Base-by-base conservation (phyloP, 805 yeast species). In the Saturnispora quitensis region DNA sequence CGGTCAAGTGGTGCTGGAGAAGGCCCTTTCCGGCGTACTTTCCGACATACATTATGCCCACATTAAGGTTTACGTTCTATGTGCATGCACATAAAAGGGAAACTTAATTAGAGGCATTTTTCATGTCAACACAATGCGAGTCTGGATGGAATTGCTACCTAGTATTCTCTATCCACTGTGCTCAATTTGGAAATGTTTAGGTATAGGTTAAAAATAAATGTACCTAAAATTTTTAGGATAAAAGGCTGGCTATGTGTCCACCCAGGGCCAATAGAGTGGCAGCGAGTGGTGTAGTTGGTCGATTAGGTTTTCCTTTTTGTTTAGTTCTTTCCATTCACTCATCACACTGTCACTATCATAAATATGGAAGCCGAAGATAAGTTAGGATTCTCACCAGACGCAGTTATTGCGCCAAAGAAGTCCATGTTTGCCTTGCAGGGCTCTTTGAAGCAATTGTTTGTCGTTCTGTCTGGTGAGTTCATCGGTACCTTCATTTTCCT, bases 401-500 rank as follows among this genome's bases (percentile, higher is more conserved):
- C 62, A 58, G 52, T 55, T 62, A 40, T 59, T 67, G 55, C 64
- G 66, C 20, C 12, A 12, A 54, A 49, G 27, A 46, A 43, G 15
- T 40, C 46, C 25, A 34, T n/a, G 18, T 40, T 69, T 76, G 40
- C 59, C 64, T 36, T 78, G 74, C 58, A 60, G 36, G 58, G 58
- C 12, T 52, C 73, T 15, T 22, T 72, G 36, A 75, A 80, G 64
- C 82, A 84, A 70, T 87, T 84, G 60, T 58, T 77, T 46, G 72
- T 84, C 60, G 90, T 89, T n/a, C 73, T 76, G 35, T 68, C 78
- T 53, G 93, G 89, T 67, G 96, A 88, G 70, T 86, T 88, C 67
- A 76, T 81, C 61, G 96, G 96, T 61, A 88, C 96, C 36, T 88
- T 86, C 64, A 74, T 85, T 66, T 88, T 88, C 71, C 72, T 89